Conservation (phyloP, 2,329 filamentous ascomycete genomes). For the Penicillium concentricum region DNA sequence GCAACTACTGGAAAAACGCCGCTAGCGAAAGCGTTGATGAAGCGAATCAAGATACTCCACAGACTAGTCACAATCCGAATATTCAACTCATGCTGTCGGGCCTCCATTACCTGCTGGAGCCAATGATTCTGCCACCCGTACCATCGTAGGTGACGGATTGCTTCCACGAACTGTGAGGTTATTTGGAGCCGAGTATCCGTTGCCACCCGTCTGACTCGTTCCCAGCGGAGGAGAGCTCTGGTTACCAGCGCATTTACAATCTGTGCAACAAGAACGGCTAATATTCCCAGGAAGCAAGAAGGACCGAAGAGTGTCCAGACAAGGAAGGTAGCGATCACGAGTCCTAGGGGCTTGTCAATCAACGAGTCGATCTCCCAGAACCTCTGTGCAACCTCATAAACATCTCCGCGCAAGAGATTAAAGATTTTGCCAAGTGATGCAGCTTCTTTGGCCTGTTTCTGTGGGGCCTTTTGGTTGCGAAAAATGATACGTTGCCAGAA, state of each 20-base stretch:
- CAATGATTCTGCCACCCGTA: conserved; percentile 80
- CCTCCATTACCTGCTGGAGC: conserved; percentile 67
- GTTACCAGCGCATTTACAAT: conserved; percentile 67
- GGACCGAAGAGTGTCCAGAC: conserved; percentile 79
- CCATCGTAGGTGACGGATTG: conserved; percentile 76
- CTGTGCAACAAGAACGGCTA: conserved; percentile 68
- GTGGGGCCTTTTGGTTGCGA: conserved; percentile 25
- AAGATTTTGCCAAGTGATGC: conserved; percentile 89
- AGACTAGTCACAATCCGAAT: conserved; percentile 64
- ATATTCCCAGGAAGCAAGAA: conserved; percentile 71
- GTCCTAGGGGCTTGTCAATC: conserved; percentile 71
- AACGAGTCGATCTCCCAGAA: conserved; percentile 87
- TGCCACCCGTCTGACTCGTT: conserved; percentile 67
- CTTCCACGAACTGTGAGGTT: conserved; percentile 82
- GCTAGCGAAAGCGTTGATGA: conserved; percentile 69
- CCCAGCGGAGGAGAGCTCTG: conserved; percentile 64
- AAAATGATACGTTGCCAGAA: conserved; percentile 27
- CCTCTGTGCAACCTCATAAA: conserved; percentile 45
- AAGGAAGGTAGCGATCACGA: conserved; percentile 70
- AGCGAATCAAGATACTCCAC: conserved; percentile 62
- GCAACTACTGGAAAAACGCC: conserved; percentile 76
- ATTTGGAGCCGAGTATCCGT: conserved; percentile 78
- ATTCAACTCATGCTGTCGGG: conserved; percentile 66
- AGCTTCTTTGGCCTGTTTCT: conserved; percentile 49
- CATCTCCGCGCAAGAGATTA: conserved; percentile 70